Evolutionary conservation across 176 grass and related monocot genomes (phyloP), one percentile per base, ranked within the genome.

Genomic region (Hyparrhenia diplandra): DNA sequence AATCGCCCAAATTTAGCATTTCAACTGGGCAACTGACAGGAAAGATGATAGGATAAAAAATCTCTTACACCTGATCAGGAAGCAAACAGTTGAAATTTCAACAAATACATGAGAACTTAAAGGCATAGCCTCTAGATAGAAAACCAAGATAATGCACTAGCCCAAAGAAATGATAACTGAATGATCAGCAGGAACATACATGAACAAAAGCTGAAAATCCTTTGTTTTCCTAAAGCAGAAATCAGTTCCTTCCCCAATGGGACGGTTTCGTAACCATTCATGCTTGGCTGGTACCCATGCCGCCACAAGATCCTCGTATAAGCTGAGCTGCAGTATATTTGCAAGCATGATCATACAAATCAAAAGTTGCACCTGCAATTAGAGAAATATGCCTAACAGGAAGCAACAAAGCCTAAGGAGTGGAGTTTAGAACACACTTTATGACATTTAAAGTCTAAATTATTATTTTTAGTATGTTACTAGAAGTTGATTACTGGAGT

Each of bases 261-360:
- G 92, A 60, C 84, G 90, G 49, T 73, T 57, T 64, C 75, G 91
- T 75, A 98, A 83, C 92, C 90, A 98, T 64, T 93, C 88, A 87
- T 98, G 92, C 82, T 76, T 94, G 43, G 66, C 45, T 57, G 95
- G 92, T 67, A 98, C 95, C 88, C 92, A 94, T 81, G 90, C 88
- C 13, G 95, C 88, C 65, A 98, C 85, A 79, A 98, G 85, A 89
- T 98, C 92, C 87, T 98, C 95, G 65, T 98, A 94, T 87, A 94
- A 91, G 83, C 95, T 98, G 84, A 98, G 71, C 95, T 94, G 92
- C 84, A 98, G 40, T 64, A 73, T 72, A 74, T 89, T 81, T 32
- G 47, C 10, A 80, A 91, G 59, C 52, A 85, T 81, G 20, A 86
- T 36, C 42, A 35, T 13, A 52, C 8, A 77, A 41, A 57, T 69